Percentiles rank a stretch among this genome's conserved stretches.
These are phyloP conservation scores for Wickerhamomyces strasburgensis DNA, from an alignment of 805 yeast genomes.

Conservation along the genomic window DNA sequence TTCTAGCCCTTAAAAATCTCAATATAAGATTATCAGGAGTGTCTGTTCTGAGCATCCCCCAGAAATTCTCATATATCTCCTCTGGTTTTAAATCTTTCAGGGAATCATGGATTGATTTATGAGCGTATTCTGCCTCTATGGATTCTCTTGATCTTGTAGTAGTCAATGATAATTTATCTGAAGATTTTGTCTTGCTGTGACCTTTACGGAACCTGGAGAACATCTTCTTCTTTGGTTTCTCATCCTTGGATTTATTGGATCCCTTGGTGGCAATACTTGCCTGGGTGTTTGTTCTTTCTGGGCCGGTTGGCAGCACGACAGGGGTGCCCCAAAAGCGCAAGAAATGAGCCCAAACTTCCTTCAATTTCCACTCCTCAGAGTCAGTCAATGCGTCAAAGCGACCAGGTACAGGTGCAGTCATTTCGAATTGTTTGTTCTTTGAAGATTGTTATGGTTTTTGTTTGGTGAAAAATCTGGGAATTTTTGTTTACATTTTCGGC, in stretches of 20 bases:
- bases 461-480: no score
- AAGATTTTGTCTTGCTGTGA: conserved; percentile 7
- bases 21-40: conserved; percentile 74
- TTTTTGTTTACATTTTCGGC: background rate
- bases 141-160: conserved; percentile 27
- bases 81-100: conserved; percentile 49
- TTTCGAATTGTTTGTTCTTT: no score
- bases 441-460: no score
- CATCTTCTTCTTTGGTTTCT: conserved; percentile 23
- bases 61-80: conserved; percentile 45
- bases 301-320: conserved; percentile 21
- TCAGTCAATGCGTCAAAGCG: conserved; percentile 40
- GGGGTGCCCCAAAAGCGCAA: conserved; percentile 54
- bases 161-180: conserved; percentile 15
- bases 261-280: conserved; percentile 3
- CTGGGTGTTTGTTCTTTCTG: conserved; percentile 1
- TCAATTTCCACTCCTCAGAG: conserved; percentile 59
- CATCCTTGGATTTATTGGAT: conserved; percentile 1
- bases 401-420: conserved; percentile 31
- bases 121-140: conserved; percentile 29
- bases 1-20: conserved; percentile 81
- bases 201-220: conserved; percentile 22
- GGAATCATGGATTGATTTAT: conserved; percentile 40
- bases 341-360: conserved; percentile 66
- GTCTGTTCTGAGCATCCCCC: conserved; percentile 67